Conservation (phyloP, 108 stramenopile genomes). For the Cyclotella baltica region DNA sequence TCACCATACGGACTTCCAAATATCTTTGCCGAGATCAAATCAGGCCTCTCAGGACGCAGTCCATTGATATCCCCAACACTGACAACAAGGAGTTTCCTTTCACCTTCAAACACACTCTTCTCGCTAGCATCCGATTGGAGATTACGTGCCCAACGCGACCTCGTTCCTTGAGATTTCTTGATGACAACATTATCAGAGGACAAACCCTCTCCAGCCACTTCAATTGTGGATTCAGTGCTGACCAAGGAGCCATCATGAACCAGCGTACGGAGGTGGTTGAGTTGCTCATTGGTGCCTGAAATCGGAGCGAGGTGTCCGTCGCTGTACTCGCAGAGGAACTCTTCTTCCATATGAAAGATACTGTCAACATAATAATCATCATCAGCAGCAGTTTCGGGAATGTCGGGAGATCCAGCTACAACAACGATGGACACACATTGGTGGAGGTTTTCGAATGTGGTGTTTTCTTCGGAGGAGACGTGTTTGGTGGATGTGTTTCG, state of each 20-base stretch:
- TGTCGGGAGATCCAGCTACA: constrained; percentile 6
- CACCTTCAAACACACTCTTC: not conserved
- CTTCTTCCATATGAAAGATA: not conserved
- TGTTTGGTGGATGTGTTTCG: no score
- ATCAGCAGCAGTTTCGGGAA: no score
- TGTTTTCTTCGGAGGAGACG: no score
- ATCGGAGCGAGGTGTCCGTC: constrained; percentile 2
- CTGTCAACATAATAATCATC: not conserved
- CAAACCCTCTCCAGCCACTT: not conserved
- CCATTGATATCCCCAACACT: constrained; percentile 26
- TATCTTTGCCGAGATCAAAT: constrained; percentile 29
- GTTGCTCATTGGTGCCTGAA: not conserved
- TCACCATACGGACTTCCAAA: constrained; percentile 51
- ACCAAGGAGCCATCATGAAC: not conserved
- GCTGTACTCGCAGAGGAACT: not conserved
- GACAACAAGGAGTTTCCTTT: constrained; percentile 29
- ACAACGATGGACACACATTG: constrained; percentile 4
- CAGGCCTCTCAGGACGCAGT: constrained; percentile 13
- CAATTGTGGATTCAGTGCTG: constrained; percentile 12
- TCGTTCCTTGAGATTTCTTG: not conserved
- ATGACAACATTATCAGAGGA: not conserved
- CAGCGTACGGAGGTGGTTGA: not conserved
- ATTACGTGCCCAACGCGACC: constrained; percentile 3
- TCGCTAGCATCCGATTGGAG: not conserved
- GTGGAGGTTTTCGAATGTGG: no score